Conservation (phyloP, 495 filamentous ascomycete genomes). For the Penicillium maclennaniae region DNA sequence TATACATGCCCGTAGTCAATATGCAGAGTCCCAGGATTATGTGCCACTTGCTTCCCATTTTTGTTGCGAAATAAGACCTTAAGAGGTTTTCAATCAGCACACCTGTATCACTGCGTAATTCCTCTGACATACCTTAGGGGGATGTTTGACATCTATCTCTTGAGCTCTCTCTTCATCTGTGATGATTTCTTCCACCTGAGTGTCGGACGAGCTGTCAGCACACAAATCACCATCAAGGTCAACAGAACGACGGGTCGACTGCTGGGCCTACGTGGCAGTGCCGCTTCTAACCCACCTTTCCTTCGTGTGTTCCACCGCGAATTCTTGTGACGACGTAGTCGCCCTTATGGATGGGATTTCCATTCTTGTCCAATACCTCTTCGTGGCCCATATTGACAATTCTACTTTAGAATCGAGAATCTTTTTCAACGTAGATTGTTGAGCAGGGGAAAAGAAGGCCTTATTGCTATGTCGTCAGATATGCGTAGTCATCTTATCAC, state of each 20-base stretch:
- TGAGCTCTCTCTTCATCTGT: conserved; percentile 5
- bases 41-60: conserved; percentile 10
- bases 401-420: too few relatives aligned
- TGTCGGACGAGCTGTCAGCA: background rate
- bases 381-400: background rate
- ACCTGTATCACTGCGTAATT: background rate
- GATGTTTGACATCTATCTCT: conserved; percentile 8
- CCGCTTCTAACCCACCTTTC: conserved; percentile 1
- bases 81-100: background rate
- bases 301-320: conserved; percentile 12
- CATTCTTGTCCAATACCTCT: conserved; percentile 9
- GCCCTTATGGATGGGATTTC: conserved; percentile 6
- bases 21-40: conserved; percentile 10
- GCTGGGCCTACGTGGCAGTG: background rate
- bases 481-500: too few relatives aligned
- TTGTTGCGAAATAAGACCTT: conserved; percentile 11
- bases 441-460: too few relatives aligned
- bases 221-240: background rate
- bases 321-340: conserved; percentile 13
- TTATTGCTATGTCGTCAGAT: too few relatives aligned
- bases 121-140: conserved; percentile 7
- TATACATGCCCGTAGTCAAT: background rate
- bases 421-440: too few relatives aligned
- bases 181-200: conserved; percentile 10
- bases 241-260: too few relatives aligned